Evolutionary conservation across 345 rosid genomes (phyloP).

Genomic region (Luvunga scandens): DNA sequence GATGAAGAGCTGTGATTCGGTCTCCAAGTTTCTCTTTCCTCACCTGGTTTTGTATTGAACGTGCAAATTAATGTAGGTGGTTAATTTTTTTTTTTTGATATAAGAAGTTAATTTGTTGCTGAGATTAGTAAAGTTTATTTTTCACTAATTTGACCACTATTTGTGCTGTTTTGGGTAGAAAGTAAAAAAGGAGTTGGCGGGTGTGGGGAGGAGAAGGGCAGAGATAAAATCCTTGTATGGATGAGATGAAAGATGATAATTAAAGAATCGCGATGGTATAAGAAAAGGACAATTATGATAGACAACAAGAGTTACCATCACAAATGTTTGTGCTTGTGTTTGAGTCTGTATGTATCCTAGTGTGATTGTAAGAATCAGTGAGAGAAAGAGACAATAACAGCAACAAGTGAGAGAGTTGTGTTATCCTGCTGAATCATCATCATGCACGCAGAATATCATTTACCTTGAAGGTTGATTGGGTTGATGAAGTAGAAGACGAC

Average conservation of each 20-base stretch:
- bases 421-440: background rate
- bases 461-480: conserved; percentile 73
- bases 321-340: conserved; percentile 42
- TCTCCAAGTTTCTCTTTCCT: conserved; percentile 93
- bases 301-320: conserved; percentile 43
- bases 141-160: background rate
- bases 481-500: conserved; percentile 72
- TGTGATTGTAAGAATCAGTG: conserved; percentile 33
- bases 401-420: conserved; percentile 2
- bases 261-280: conserved; percentile 44
- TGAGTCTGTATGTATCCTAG: conserved; percentile 29
- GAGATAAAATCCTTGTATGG: too few relatives aligned
- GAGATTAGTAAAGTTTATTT: background rate
- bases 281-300: conserved; percentile 76
- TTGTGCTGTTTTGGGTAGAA: background rate
- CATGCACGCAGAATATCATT: background rate
- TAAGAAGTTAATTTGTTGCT: background rate
- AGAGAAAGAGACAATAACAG: conserved; percentile 3
- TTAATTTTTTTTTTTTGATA: background rate
- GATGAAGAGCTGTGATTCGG: conserved; percentile 88
- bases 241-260: conserved; percentile 21
- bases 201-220: background rate
- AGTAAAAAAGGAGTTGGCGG: background rate
- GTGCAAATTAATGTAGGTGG: background rate
- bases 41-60: conserved; percentile 40